Evolutionary conservation across 2,329 filamentous ascomycete species (phyloP).

Genomic region (Neonectria punicea): DNA sequence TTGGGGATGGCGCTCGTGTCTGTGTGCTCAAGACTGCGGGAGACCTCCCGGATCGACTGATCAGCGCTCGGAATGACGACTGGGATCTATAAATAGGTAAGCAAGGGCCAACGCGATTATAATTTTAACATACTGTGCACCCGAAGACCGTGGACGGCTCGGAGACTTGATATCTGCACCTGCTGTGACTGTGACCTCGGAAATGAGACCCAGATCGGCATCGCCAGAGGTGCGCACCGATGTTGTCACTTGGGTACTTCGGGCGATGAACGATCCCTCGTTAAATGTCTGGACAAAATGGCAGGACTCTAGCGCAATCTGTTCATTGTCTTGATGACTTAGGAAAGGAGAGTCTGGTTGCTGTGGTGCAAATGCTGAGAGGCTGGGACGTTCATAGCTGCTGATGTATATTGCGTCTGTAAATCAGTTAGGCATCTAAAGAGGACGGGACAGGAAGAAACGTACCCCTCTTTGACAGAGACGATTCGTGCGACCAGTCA

Average conservation of each 20-base stretch:
- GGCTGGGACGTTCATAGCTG: not conserved
- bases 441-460: not conserved
- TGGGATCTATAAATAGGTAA: slow-evolving; percentile 18
- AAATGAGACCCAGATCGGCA: slow-evolving; percentile 16
- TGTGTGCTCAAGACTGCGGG: not conserved
- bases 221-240: slow-evolving; percentile 18
- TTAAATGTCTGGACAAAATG: slow-evolving; percentile 28
- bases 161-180: slow-evolving; percentile 13
- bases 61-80: slow-evolving; percentile 16
- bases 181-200: slow-evolving; percentile 32
- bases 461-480: slow-evolving; percentile 6
- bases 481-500: slow-evolving; percentile 13
- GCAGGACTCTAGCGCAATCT: slow-evolving; percentile 17
- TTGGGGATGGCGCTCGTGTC: slow-evolving; percentile 26
- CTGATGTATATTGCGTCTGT: not conserved
- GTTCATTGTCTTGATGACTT: slow-evolving; percentile 12
- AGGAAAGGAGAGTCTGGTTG: not conserved
- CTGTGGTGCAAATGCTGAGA: slow-evolving; percentile 8
- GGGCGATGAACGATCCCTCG: slow-evolving; percentile 29
- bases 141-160: slow-evolving; percentile 7
- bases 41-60: slow-evolving; percentile 14
- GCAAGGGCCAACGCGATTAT: fast-evolving
- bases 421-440: not conserved
- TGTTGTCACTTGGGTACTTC: slow-evolving; percentile 32
- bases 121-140: slow-evolving; percentile 6